These are phyloP conservation scores for Kodamaea hsintzibuensis DNA, from an alignment of 805 yeast species.

Conservation along the genomic window DNA sequence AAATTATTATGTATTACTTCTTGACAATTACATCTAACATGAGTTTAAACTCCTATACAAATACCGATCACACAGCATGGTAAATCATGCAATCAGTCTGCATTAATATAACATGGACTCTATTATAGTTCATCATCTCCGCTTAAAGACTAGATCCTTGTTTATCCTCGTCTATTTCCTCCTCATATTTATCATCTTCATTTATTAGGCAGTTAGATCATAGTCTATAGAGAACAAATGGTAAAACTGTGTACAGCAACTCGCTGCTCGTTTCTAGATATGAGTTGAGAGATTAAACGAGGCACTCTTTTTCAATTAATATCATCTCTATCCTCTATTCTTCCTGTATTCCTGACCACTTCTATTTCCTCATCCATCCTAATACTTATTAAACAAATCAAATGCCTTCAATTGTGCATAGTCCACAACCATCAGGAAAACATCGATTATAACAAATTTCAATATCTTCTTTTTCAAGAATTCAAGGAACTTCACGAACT, in stretches of 20 bases:
- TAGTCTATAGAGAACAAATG: conserved; percentile 1
- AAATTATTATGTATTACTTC: too few species aligned
- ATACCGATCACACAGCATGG: too few species aligned
- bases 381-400: conserved; percentile 7
- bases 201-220: conserved; percentile 1
- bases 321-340: too few species aligned
- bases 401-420: conserved; percentile 27
- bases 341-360: neutral
- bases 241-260: neutral
- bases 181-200: neutral
- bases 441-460: conserved; percentile 39
- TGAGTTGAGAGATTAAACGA: too few species aligned
- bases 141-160: too few species aligned
- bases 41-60: neutral
- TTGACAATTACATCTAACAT: neutral
- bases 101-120: too few species aligned
- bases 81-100: too few species aligned
- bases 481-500: conserved; percentile 31
- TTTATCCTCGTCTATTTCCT: neutral
- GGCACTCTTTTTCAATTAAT: too few species aligned
- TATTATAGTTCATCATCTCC: too few species aligned
- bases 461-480: conserved; percentile 36
- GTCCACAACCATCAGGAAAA: conserved; percentile 34
- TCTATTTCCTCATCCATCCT: neutral
- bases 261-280: too few species aligned